Base-by-base conservation (phyloP, 306 rosid species). In the Dicorynia guianensis region DNA sequence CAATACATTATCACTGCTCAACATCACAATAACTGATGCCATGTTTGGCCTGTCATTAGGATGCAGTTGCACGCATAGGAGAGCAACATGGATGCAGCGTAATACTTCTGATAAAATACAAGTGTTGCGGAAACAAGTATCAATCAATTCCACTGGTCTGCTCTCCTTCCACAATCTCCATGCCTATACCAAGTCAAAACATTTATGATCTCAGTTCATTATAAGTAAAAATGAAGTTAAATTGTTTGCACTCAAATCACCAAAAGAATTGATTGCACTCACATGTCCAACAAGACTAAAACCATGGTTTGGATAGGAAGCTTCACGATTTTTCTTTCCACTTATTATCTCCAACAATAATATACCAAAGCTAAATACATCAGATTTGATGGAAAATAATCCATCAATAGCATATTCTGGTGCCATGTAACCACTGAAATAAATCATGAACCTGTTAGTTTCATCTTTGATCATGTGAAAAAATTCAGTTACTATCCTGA, bases 21-120 rank as follows among this genome's bases (percentile, higher is more conserved):
- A 60, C 90, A 87, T 81, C 34, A 83, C 39, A 63, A 85, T 78
- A 9, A 85, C 87, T 49, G 80, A 61, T 0, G 84, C 60, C 89
- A 86, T 89, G 77, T 75, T 74, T 57, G 89, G 91, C 79, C 93
- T 80, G 11, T 86, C 90, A 3, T 86, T 80, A 0, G 87, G 85
- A 60, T 67, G 72, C 5, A 74, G 82, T 47, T 88, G 93, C 19
- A 86, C 74, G 49, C 93, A 88, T 52, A 88, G 55, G 66, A 88
- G 82, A 52, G 88, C 86, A 3, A 88, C 71, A 30, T 89, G 88
- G 17, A 87, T 80, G 84, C 85, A 79, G 9, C 89, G 50, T 14
- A 82, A 3, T 48, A 49, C 77, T 19, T 86, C 76, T 0, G 79
- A 79, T 13, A 12, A 0, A 14, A 8, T 58, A 3, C 1, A 19